Conservation (phyloP, 106 monocot genomes). For the Phalaenopsis aphrodite region DNA sequence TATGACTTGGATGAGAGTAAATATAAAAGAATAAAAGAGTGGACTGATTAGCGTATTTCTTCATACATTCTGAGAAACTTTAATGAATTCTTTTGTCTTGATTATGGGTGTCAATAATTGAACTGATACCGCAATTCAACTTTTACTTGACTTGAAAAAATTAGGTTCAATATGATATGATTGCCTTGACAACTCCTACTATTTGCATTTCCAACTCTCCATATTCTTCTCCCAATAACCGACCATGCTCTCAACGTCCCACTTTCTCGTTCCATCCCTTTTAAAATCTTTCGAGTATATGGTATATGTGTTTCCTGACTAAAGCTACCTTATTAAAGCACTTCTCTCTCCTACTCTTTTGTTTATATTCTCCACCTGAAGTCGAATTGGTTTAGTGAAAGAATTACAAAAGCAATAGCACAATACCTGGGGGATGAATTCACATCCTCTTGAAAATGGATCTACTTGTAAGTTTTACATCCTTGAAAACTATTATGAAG, state of each 20-base stretch:
- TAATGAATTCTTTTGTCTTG: background rate
- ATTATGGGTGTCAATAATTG: no score
- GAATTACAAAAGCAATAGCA: background rate
- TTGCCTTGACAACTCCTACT: background rate
- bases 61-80: background rate
- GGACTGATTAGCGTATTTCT: background rate
- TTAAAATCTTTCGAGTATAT: background rate
- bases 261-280: background rate
- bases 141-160: no score
- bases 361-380: background rate
- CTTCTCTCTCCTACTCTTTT: background rate
- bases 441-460: background rate
- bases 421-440: background rate
- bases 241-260: background rate
- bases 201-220: background rate
- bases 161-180: no score
- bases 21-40: background rate
- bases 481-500: background rate
- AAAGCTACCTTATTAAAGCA: background rate
- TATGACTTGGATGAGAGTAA: background rate
- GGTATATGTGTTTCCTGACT: background rate
- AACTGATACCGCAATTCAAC: no score
- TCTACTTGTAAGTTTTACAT: background rate
- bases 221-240: background rate
- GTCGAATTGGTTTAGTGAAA: background rate